These are phyloP conservation scores for Corchorus olitorius DNA, from an alignment of 345 rosid genomes.

Conservation along the genomic window DNA sequence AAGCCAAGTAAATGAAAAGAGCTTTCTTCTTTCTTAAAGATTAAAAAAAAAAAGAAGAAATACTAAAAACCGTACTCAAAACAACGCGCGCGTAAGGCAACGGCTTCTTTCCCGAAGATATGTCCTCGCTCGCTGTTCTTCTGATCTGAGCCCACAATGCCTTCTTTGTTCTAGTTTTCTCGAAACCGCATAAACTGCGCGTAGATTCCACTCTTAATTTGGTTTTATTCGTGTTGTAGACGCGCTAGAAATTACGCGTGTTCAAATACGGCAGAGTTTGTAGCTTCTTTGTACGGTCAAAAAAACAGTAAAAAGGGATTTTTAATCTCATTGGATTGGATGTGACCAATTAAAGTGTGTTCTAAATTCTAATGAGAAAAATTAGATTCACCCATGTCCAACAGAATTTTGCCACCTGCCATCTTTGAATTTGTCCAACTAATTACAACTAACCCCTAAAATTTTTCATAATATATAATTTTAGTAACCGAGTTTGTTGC, in stretches of 20 bases:
- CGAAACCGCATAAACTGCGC: background rate
- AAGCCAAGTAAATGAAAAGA: too few relatives aligned
- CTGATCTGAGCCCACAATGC: background rate
- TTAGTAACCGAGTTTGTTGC: too few relatives aligned
- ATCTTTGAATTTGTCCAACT: background rate
- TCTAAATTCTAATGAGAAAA: background rate
- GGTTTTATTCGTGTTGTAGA: background rate
- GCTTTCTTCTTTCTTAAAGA: background rate
- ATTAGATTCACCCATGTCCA: background rate
- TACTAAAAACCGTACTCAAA: background rate
- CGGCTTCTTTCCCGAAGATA: background rate
- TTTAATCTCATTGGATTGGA: background rate
- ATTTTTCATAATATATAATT: too few relatives aligned
- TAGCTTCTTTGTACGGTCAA: background rate
- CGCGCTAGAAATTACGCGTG: background rate
- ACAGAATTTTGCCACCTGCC: background rate
- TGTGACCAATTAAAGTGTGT: background rate
- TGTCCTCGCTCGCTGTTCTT: conserved; percentile 10
- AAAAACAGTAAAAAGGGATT: background rate
- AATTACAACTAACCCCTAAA: too few relatives aligned
- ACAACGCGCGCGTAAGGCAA: conserved; percentile 1
- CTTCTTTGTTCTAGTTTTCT: background rate
- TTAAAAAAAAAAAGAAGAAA: too few relatives aligned
- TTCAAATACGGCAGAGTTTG: background rate
- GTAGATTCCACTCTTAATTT: background rate